These are phyloP conservation scores for Scleromitrula shiraiana DNA, from an alignment of 2,329 filamentous ascomycete species.

Conservation along the genomic window DNA sequence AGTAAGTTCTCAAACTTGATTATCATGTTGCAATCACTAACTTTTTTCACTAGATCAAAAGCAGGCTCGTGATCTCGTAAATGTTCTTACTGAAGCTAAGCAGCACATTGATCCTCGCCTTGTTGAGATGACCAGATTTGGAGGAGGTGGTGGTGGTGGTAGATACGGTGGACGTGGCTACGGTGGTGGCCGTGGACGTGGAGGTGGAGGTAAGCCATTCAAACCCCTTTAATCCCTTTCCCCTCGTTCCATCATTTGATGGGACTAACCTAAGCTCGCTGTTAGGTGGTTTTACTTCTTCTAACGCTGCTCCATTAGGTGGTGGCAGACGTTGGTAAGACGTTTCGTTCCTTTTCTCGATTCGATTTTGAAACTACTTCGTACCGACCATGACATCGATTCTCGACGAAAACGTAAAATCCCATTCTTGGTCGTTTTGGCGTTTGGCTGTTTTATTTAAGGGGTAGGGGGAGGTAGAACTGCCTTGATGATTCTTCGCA, in stretches of 20 bases:
- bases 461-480: constrained; percentile 21
- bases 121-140: constrained; percentile 89
- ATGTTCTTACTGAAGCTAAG: constrained; percentile 90
- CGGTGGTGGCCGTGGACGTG: constrained; percentile 53
- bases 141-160: constrained; percentile 42
- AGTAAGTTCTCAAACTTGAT: constrained; percentile 58
- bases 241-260: constrained; percentile 29
- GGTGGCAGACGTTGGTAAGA: constrained; percentile 48
- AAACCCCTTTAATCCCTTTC: constrained; percentile 9
- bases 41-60: constrained; percentile 59
- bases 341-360: constrained; percentile 3
- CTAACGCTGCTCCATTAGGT: constrained; percentile 51
- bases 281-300: constrained; percentile 44
- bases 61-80: constrained; percentile 93
- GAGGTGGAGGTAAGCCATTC: constrained; percentile 34
- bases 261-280: constrained; percentile 31
- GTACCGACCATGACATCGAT: constrained; percentile 9
- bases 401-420: constrained; percentile 13
- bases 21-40: constrained; percentile 14
- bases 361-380: constrained; percentile 12
- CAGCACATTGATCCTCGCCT: constrained; percentile 96
- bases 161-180: constrained; percentile 23
- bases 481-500: constrained; percentile 18
- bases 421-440: constrained; percentile 27
- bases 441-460: constrained; percentile 22